Evolutionary conservation across 495 filamentous ascomycete genomes (phyloP).

Genomic region (Chaetomidium leptoderma): DNA sequence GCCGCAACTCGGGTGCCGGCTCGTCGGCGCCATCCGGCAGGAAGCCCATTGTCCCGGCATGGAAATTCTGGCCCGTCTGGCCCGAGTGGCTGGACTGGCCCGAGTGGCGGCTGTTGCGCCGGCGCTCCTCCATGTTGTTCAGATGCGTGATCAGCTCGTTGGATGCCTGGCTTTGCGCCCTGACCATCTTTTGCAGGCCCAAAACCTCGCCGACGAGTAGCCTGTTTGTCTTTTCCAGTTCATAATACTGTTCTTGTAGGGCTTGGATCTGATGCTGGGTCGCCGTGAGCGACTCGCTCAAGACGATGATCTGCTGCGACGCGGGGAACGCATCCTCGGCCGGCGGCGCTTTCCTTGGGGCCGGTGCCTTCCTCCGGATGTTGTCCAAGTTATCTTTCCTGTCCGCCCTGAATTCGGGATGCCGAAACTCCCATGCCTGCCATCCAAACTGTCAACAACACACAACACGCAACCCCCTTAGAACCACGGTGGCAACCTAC

Average conservation of each 20-base stretch:
- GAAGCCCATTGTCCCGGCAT: constrained; percentile 30
- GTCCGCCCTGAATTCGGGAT: constrained; percentile 92
- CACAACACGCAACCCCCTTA: not conserved
- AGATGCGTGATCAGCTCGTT: constrained; percentile 49
- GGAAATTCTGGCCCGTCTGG: constrained; percentile 32
- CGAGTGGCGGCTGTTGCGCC: constrained; percentile 41
- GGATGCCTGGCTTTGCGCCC: constrained; percentile 59
- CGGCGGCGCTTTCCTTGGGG: constrained; percentile 69
- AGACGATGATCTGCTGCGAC: constrained; percentile 77
- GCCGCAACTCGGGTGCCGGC: constrained; percentile 75
- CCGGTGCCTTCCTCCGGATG: constrained; percentile 92
- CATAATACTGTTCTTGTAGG: constrained; percentile 77
- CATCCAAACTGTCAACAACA: constrained; percentile 24
- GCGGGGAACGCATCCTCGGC: constrained; percentile 69
- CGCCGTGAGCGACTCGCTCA: constrained; percentile 82
- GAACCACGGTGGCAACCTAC: constrained; percentile 49
- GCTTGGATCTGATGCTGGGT: constrained; percentile 89
- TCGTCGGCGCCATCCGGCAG: constrained; percentile 54
- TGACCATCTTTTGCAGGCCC: constrained; percentile 81
- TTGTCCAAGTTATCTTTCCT: constrained; percentile 96
- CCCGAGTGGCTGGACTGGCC: constrained; percentile 41
- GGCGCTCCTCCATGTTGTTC: constrained; percentile 43
- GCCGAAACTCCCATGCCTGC: constrained; percentile 96
- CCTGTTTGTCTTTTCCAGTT: constrained; percentile 78
- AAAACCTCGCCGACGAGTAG: constrained; percentile 84